phyloP scores from a whole-genome alignment of 768 basidiomycete species.

The Lentinula edodes region DNA sequence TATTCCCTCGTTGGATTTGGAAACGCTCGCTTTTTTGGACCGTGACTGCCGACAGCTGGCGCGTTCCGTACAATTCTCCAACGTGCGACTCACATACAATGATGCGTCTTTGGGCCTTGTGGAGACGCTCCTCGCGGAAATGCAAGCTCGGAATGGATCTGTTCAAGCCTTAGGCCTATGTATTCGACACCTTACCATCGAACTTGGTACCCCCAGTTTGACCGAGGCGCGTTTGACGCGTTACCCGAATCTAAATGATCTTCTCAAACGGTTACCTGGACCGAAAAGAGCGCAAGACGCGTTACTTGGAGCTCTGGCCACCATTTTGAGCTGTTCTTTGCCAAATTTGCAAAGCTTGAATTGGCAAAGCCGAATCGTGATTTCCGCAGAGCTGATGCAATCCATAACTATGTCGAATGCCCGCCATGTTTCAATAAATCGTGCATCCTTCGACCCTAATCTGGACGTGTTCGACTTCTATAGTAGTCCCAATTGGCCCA shows the following conservation, averaged over 20 bases:
- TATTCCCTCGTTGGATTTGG: constrained; percentile 18
- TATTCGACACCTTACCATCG: constrained; percentile 17
- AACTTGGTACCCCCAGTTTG: background rate
- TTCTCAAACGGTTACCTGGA: background rate
- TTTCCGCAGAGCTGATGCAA: constrained; percentile 11
- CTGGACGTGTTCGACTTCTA: constrained; percentile 1
- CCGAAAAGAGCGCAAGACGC: background rate
- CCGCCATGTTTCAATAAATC: constrained; percentile 19
- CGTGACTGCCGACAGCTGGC: constrained; percentile 20
- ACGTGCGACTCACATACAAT: constrained; percentile 15
- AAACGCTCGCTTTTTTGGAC: constrained; percentile 20
- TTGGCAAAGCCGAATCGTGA: constrained; percentile 15
- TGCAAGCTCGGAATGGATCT: background rate
- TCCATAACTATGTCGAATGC: constrained; percentile 14
- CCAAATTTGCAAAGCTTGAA: constrained; percentile 23
- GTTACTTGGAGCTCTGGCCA: constrained; percentile 8
- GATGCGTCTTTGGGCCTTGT: constrained; percentile 9
- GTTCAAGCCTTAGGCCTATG: constrained; percentile 12
- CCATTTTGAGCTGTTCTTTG: constrained; percentile 11
- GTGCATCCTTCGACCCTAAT: background rate
- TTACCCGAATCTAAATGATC: background rate
- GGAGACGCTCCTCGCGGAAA: constrained; percentile 6
- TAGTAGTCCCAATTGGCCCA: background rate
- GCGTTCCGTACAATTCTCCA: constrained; percentile 16
- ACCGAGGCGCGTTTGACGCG: background rate